phyloP scores from a whole-genome alignment of 2,329 filamentous ascomycete species.

The Cladosporium sp. region DNA sequence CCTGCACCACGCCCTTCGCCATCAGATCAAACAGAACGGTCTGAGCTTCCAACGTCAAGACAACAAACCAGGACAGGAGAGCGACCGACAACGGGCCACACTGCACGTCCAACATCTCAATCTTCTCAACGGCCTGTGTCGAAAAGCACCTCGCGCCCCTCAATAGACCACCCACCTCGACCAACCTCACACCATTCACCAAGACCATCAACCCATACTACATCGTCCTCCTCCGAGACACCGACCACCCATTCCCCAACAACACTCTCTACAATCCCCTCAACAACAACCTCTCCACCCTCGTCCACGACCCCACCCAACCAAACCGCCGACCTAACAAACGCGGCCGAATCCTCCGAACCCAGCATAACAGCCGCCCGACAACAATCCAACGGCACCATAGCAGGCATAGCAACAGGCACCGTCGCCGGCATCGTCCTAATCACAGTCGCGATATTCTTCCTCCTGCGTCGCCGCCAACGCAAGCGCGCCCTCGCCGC shows the following conservation, averaged over 20 bases:
- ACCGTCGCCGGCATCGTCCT: slow-evolving; percentile 16
- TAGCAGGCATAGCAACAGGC: slow-evolving; percentile 20
- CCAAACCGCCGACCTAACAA: background rate
- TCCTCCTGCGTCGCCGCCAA: slow-evolving; percentile 14
- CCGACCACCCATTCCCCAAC: background rate
- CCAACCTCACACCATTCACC: background rate
- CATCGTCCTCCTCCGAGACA: background rate
- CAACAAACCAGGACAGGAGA: background rate
- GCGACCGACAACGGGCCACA: background rate
- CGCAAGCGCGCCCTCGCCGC: slow-evolving; percentile 13
- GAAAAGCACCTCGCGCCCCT: background rate
- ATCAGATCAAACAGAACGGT: too few species aligned
- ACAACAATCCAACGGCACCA: slow-evolving; percentile 17
- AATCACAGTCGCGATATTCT: slow-evolving; percentile 13
- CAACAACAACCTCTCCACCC: background rate
- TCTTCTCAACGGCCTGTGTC: background rate
- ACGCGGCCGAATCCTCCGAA: background rate
- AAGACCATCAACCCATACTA: slow-evolving; percentile 3
- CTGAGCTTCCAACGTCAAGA: too few species aligned
- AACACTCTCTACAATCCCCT: background rate
- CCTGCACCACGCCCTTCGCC: background rate
- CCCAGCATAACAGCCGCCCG: background rate
- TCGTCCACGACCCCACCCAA: slow-evolving; percentile 3
- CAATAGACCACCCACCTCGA: background rate
- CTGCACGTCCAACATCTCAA: background rate